Evolutionary conservation across 192 early-diverging fungal species (phyloP).

Genomic region (Coemansia erecta): DNA sequence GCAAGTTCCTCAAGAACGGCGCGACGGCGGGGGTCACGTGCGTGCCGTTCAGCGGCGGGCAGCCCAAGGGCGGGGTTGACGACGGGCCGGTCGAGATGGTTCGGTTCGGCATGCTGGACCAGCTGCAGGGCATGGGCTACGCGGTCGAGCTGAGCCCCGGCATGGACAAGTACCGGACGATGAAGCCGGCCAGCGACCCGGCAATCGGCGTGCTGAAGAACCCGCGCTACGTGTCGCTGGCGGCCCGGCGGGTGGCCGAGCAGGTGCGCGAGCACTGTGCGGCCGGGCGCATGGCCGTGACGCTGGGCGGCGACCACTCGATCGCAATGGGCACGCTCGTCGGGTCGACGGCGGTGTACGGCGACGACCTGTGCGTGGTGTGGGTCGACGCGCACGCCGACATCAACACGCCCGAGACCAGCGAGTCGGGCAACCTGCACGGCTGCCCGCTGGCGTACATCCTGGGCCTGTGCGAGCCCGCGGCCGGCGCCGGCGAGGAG

Average conservation of each 20-base stretch:
- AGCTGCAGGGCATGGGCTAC: conserved; percentile 82
- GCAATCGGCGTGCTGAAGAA: conserved; percentile 79
- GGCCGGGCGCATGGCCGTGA: conserved; percentile 78
- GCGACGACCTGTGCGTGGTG: conserved; percentile 78
- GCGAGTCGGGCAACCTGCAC: conserved; percentile 89
- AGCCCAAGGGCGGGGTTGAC: conserved; percentile 88
- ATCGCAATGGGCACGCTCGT: conserved; percentile 88
- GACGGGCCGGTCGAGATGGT: conserved; percentile 80
- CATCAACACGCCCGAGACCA: conserved; percentile 90
- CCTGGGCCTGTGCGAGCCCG: conserved; percentile 66
- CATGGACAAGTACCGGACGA: conserved; percentile 66
- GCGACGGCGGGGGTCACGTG: conserved; percentile 71
- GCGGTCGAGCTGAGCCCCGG: conserved; percentile 67
- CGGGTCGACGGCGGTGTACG: conserved; percentile 72
- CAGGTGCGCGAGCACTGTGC: conserved; percentile 63
- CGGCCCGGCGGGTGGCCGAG: conserved; percentile 65
- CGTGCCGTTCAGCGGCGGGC: conserved; percentile 72
- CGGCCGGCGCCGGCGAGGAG: conserved; percentile 50
- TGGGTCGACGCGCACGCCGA: conserved; percentile 97
- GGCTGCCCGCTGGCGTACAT: conserved; percentile 94
- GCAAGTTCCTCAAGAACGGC: conserved; percentile 58
- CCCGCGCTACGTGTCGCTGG: conserved; percentile 76
- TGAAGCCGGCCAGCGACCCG: conserved; percentile 71
- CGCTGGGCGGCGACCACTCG: conserved; percentile 94
- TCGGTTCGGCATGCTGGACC: conserved; percentile 80